Base-by-base conservation (phyloP, 2,329 filamentous ascomycete species). In the Phialocephala sp. region DNA sequence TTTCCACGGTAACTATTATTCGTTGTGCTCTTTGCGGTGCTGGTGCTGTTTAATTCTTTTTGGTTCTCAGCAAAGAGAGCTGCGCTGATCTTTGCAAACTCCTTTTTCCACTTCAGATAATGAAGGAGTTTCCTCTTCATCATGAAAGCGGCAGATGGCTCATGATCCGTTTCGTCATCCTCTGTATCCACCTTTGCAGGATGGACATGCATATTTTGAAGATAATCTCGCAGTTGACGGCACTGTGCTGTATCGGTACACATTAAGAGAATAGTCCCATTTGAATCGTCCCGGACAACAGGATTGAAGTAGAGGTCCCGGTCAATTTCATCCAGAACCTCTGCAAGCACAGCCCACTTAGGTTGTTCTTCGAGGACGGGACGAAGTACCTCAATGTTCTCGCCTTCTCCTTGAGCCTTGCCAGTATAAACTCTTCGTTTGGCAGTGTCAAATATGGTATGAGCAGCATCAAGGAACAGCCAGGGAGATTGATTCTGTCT, bases 191-290 rank as follows among this genome's bases (percentile, higher is more conserved):
- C 69, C 20, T 70, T 72, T 32, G 72, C 41, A 61, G 88, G 84
- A 62, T 86, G 87, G 35, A 94, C 85, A 74, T 96, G 88, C 93
- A 97, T 97, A 8, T 88, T 93, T 76, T 97, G 91, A 22, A 99
- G 81, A 76, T 94, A 98, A 76, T 98, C 94, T 69, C 93, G 88
- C 50, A 99, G 82, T 73, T 99, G 95, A 15, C 91, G 87, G 74
- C 92, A 97, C 9, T 93, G 97, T 63, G 89, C 88, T 64, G 91
- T 88, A 73, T 97, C 94, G 32, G 90, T 90, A 75, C 94, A 98
- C 95, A 99, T 98, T 76, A 99, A 92, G 39, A 99, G 81, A 59
- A 97, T 93, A 2, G 92, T 92, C n/a, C 92, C 91, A 75, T 93
- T 97, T 0, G 93, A 97, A 73, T 93, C 92, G 76, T 95, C 93